Evolutionary conservation across 2,329 filamentous ascomycete species (phyloP).

Genomic region (Xylariaceae sp.): DNA sequence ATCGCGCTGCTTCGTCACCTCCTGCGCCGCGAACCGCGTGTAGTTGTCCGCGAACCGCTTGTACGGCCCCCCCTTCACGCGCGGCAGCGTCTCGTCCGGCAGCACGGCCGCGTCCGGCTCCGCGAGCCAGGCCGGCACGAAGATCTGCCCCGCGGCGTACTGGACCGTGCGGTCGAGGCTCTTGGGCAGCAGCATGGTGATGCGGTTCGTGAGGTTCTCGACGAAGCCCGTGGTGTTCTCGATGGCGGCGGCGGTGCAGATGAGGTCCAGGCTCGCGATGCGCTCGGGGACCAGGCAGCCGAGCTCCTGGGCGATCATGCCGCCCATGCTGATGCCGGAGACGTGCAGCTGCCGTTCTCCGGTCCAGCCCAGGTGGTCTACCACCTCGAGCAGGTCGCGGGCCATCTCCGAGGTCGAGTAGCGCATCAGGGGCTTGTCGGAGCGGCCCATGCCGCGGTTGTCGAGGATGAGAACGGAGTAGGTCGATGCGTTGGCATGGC

Average conservation of each 20-base stretch:
- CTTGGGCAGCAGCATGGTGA: conserved; percentile 63
- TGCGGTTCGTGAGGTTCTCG: conserved; percentile 58
- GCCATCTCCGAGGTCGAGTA: conserved; percentile 85
- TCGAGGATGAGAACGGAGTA: conserved; percentile 77
- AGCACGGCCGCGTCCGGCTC: conserved; percentile 54
- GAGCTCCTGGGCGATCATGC: conserved; percentile 89
- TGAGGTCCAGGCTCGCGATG: conserved; percentile 52
- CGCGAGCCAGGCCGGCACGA: conserved; percentile 59
- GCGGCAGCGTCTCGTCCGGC: conserved; percentile 40
- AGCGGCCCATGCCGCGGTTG: conserved; percentile 79
- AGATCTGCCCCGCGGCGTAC: conserved; percentile 62
- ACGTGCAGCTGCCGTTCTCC: conserved; percentile 53
- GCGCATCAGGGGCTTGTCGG: conserved; percentile 69
- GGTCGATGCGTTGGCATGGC: conserved; percentile 60
- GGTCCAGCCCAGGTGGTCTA: conserved; percentile 61
- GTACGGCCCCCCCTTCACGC: conserved; percentile 13
- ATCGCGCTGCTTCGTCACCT: conserved; percentile 67
- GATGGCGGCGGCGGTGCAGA: conserved; percentile 58
- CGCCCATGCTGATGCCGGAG: conserved; percentile 77
- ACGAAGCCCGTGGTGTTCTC: conserved; percentile 58
- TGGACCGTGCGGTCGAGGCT: conserved; percentile 61
- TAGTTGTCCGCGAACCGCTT: conserved; percentile 69
- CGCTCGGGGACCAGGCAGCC: conserved; percentile 48
- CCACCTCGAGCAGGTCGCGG: conserved; percentile 65
- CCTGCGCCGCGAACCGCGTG: conserved; percentile 76